phyloP scores from a whole-genome alignment of 2,329 filamentous ascomycete species.

The Clonostachys rhizophaga region DNA sequence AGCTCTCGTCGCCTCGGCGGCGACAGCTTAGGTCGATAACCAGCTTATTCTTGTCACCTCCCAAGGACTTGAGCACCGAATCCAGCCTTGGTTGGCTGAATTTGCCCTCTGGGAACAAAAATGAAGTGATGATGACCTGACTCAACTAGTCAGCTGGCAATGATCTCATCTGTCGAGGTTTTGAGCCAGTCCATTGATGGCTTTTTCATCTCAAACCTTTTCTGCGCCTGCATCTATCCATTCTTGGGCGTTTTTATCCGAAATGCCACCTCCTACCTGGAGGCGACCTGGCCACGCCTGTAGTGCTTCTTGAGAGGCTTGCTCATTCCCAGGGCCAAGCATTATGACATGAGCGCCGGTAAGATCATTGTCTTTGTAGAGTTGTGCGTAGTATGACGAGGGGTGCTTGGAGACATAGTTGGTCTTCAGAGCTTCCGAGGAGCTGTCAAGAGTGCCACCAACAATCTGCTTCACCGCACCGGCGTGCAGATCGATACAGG shows the following conservation, averaged over 20 bases:
- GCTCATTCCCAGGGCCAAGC: constrained; percentile 84
- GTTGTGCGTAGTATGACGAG: constrained; percentile 71
- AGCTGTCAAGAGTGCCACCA: constrained; percentile 78
- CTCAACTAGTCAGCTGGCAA: constrained; percentile 1
- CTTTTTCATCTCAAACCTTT: constrained; percentile 53
- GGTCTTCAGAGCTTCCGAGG: constrained; percentile 67
- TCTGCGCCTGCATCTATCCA: constrained; percentile 89
- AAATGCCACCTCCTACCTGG: constrained; percentile 94
- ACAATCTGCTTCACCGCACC: constrained; percentile 98
- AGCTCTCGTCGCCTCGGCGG: constrained; percentile 62
- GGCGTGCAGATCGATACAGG: constrained; percentile 96
- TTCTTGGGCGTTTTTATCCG: constrained; percentile 71
- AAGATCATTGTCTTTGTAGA: constrained; percentile 74
- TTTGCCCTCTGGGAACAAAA: constrained; percentile 77
- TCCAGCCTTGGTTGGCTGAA: constrained; percentile 78
- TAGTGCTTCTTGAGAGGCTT: constrained; percentile 73
- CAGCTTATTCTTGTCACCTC: constrained; percentile 71
- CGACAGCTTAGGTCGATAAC: constrained; percentile 96
- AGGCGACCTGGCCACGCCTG: constrained; percentile 73
- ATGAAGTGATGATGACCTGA: constrained; percentile 96
- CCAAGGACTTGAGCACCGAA: constrained; percentile 67
- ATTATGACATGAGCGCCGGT: constrained; percentile 91
- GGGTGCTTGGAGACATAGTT: constrained; percentile 89
- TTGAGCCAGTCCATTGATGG: too few relatives aligned
- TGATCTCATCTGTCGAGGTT: background rate